phyloP scores from a whole-genome alignment of 2,329 filamentous ascomycete species.

The Ophiocordyceps robertsii region DNA sequence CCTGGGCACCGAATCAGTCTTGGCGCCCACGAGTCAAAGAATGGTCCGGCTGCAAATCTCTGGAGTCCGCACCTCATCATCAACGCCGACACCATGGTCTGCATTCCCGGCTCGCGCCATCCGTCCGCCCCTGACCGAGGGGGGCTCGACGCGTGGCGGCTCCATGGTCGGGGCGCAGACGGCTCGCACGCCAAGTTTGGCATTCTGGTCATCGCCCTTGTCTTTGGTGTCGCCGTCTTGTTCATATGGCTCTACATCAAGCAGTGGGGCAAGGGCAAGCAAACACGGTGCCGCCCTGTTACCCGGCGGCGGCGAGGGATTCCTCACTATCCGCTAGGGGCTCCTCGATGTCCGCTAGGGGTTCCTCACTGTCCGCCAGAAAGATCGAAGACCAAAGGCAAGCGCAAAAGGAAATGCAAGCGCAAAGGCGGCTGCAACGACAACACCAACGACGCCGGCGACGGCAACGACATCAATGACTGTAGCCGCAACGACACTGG shows the following conservation, averaged over 20 bases:
- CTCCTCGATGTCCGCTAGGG: too few species aligned
- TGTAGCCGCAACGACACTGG: too few species aligned
- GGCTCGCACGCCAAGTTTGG: neutral
- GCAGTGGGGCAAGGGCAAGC: neutral
- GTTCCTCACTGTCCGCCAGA: neutral
- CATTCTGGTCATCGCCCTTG: neutral
- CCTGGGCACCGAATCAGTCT: too few species aligned
- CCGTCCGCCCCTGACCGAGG: constrained; percentile 2
- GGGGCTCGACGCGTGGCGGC: neutral
- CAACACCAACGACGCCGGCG: neutral
- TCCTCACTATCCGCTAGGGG: neutral
- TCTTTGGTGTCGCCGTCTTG: neutral
- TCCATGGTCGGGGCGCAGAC: neutral
- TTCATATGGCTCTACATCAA: neutral
- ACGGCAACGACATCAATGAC: too few species aligned
- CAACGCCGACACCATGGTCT: neutral
- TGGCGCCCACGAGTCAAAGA: too few species aligned
- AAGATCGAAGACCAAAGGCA: too few species aligned
- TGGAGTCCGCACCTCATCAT: too few species aligned
- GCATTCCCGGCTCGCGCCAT: neutral
- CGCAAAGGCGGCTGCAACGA: neutral
- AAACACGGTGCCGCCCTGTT: neutral
- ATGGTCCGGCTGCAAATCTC: too few species aligned
- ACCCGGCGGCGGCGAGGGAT: neutral
- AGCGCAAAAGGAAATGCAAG: too few species aligned